Base-by-base conservation (phyloP, 148 eudicot species). In the Spergularia bocconei region DNA sequence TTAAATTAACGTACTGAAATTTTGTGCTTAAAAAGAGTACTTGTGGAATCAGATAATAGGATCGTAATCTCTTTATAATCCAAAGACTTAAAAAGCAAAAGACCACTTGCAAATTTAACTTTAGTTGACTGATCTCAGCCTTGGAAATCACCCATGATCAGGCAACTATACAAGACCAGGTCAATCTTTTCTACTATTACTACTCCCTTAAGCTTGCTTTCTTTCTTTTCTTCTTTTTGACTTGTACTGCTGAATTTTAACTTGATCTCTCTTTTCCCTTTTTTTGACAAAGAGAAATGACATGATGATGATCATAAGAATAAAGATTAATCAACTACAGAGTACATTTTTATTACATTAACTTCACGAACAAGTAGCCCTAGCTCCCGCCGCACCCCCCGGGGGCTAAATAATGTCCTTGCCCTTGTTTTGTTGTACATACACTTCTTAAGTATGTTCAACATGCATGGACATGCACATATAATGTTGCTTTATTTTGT, bases 81-180 rank as follows among this genome's bases (percentile, higher is more conserved):
- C 68, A 48, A 65, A 57, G 76, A 71, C 63, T 69, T 47, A 2
- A 69, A 79, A 74, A 70, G 73, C 48, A 67, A 29, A 29, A 48
- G 56, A 54, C 70, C 16, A 50, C 19, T 63, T 14, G 8, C 41
- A 65, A 23, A 65, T 65, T 77, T 75, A 48, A 70, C 76, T 75
- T 75, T 70, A 63, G 79, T 80, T 80, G 83, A 80, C 83, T 64
- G 71, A 75, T 47, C 41, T 39, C 5, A 63, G 47, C 70, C 29
- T 74, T 61, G 66, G 51, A 74, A 68, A 60, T 69, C 33, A 63
- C 69, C 63, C 48, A 44, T 44, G 10, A 44, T 44, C 21, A 54
- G 74, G 74, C 55, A 74, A 74, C 67, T 47, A 17, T 15, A 38
- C 52, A 55, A 52, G 82, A 63, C 75, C 71, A 52, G 50, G 75